A percentile compares a stretch with the other conserved stretches of the same genome.
Evolutionary conservation across 306 rosid species (phyloP).

Genomic region (Prunus dulcis): DNA sequence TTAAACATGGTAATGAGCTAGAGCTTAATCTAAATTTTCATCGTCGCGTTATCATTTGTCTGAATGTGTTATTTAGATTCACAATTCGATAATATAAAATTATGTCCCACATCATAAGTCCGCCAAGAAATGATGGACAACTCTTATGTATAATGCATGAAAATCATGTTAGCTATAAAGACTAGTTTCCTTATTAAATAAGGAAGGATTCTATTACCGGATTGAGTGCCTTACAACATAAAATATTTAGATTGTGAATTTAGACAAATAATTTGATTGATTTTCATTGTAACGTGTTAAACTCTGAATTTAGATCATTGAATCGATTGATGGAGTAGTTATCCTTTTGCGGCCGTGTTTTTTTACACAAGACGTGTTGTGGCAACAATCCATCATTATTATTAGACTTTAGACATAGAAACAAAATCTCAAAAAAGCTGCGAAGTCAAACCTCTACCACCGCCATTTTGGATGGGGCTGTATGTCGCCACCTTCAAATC

Average conservation of each 20-base stretch:
- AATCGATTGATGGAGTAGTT: background rate
- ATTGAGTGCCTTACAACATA: too few relatives aligned
- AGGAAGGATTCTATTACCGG: too few relatives aligned
- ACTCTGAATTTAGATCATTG: too few relatives aligned
- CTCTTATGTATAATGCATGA: background rate
- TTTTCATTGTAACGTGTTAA: too few relatives aligned
- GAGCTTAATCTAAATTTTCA: background rate
- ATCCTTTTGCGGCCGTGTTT: background rate
- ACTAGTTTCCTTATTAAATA: too few relatives aligned
- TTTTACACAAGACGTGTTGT: too few relatives aligned
- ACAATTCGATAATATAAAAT: background rate
- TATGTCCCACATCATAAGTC: too few relatives aligned
- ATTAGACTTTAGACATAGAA: background rate
- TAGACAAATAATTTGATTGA: too few relatives aligned
- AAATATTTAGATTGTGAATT: too few relatives aligned
- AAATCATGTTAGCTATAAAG: background rate
- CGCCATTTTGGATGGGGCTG: constrained; percentile 7
- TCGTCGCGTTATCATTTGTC: background rate
- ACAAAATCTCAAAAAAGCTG: background rate
- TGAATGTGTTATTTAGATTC: background rate
- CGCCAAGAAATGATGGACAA: too few relatives aligned
- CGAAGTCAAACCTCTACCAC: constrained; percentile 26
- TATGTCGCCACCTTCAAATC: constrained; percentile 16
- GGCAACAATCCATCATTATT: background rate
- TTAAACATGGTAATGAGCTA: background rate